These are phyloP conservation scores for Verticillium albo-atrum DNA, from an alignment of 2,329 filamentous ascomycete genomes.

Conservation along the genomic window DNA sequence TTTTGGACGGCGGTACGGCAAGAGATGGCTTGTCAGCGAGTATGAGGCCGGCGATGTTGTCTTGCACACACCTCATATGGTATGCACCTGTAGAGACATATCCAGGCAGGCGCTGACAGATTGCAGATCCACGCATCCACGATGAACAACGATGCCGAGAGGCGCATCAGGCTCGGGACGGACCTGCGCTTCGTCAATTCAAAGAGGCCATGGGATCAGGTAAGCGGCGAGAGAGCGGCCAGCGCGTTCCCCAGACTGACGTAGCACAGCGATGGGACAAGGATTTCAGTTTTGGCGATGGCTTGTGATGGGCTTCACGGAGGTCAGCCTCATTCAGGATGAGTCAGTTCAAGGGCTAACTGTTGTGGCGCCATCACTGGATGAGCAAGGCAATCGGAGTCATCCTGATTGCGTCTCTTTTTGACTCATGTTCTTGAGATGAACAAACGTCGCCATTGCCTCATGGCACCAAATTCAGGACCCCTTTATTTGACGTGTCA, in stretches of 20 bases:
- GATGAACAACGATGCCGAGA: constrained; percentile 46
- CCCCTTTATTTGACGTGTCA: no score
- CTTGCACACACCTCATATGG: constrained; percentile 31
- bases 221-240: background rate
- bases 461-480: no score
- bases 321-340: background rate
- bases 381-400: no score
- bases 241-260: background rate
- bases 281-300: background rate
- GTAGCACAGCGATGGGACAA: background rate
- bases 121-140: constrained; percentile 52
- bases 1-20: constrained; percentile 22
- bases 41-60: constrained; percentile 37
- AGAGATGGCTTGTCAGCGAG: constrained; percentile 28
- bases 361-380: no score
- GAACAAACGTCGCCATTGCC: no score
- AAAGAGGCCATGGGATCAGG: constrained; percentile 1
- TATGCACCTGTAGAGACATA: constrained; percentile 2
- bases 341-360: no score
- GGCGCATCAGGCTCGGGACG: constrained; percentile 49
- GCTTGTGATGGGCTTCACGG: background rate
- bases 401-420: no score
- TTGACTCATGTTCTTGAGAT: no score
- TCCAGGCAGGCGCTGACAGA: background rate
- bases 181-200: constrained; percentile 52